phyloP scores from a whole-genome alignment of 2,329 filamentous ascomycete species.

The Paecilomyces sp. region DNA sequence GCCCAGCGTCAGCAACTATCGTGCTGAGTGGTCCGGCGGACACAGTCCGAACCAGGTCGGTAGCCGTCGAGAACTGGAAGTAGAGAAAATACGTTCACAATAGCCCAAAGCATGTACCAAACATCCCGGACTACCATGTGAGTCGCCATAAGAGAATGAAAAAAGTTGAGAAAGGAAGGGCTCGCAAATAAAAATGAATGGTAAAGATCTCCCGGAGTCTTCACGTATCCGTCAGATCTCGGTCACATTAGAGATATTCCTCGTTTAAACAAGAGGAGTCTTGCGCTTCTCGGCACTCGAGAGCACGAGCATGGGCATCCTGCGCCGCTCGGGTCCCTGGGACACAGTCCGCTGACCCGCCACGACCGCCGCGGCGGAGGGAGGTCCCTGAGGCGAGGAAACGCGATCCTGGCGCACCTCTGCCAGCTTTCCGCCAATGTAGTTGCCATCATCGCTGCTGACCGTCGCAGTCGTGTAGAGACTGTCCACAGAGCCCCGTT shows the following conservation, averaged over 20 bases:
- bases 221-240: not conserved
- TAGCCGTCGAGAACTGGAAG: constrained; percentile 1
- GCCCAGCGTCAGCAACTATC: not conserved
- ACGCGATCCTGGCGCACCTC: constrained; percentile 38
- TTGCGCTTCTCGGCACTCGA: constrained; percentile 88
- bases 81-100: constrained; percentile 11
- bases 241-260: not conserved
- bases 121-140: constrained; percentile 22
- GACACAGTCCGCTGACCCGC: constrained; percentile 50
- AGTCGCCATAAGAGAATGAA: constrained; percentile 21
- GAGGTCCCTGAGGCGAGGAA: constrained; percentile 22
- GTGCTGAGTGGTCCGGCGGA: not conserved
- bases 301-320: constrained; percentile 78
- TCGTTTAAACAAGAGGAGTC: constrained; percentile 53
- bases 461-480: constrained; percentile 56
- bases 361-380: constrained; percentile 33
- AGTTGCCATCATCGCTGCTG: constrained; percentile 54
- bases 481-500: constrained; percentile 48
- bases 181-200: constrained; percentile 5
- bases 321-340: constrained; percentile 58
- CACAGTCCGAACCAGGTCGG: not conserved
- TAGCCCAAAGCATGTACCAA: constrained; percentile 11
- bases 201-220: constrained; percentile 1
- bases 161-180: constrained; percentile 2
- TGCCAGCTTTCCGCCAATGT: constrained; percentile 49